phyloP scores from a whole-genome alignment of 176 grass and related monocot species.

The Paspalum vaginatum region DNA sequence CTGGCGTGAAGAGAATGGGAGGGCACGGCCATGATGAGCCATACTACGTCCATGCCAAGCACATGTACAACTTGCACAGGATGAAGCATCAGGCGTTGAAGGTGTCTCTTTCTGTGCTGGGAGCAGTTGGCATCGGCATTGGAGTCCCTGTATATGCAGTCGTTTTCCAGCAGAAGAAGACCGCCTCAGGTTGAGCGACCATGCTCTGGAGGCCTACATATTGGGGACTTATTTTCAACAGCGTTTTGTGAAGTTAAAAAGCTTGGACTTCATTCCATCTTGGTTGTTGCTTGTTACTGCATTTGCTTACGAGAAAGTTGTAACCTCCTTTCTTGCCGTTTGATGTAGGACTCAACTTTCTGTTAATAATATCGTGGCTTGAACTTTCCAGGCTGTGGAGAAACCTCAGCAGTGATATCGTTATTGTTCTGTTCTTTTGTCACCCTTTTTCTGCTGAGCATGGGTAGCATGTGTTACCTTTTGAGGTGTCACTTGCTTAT shows the following conservation, averaged over 20 bases:
- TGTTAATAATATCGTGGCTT: constrained; percentile 56
- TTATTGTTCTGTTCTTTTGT: not conserved
- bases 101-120: constrained; percentile 49
- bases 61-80: constrained; percentile 96
- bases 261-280: constrained; percentile 29
- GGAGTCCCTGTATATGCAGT: constrained; percentile 73
- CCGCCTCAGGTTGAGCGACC: constrained; percentile 57
- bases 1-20: constrained; percentile 75
- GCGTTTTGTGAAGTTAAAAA: constrained; percentile 47
- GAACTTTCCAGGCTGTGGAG: constrained; percentile 47
- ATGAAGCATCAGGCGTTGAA: constrained; percentile 82
- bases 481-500: not conserved
- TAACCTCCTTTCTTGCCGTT: constrained; percentile 33
- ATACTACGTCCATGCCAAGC: constrained; percentile 86
- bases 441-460: not conserved
- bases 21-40: constrained; percentile 67
- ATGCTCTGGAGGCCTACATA: constrained; percentile 15
- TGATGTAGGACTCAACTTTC: constrained; percentile 37
- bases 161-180: constrained; percentile 83
- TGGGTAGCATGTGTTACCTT: not conserved
- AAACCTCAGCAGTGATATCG: constrained; percentile 20
- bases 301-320: constrained; percentile 45
- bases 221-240: constrained; percentile 31
- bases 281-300: constrained; percentile 38
- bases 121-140: constrained; percentile 59